These are phyloP conservation scores for Trypanosoma boissoni DNA, from an alignment of 208 protist genomes.

Conservation along the genomic window DNA sequence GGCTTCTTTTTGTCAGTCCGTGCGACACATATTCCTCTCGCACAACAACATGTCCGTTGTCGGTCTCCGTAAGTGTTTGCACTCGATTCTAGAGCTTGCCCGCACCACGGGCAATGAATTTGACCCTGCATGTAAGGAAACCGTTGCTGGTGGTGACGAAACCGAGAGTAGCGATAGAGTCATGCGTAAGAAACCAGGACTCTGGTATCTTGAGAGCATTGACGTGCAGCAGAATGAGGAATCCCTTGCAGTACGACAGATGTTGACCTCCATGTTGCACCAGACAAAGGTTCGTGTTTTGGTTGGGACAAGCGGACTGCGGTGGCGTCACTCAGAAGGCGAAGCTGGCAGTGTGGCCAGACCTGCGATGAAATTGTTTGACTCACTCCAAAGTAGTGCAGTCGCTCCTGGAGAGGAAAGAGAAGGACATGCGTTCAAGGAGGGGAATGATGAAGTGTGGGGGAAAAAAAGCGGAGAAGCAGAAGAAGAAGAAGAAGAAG, in stretches of 20 bases:
- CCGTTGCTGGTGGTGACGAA: too few relatives aligned
- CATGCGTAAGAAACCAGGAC: background rate
- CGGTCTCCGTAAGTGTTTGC: slow-evolving; percentile 33
- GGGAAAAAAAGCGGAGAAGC: background rate
- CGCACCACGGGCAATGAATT: too few relatives aligned
- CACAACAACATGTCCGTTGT: slow-evolving; percentile 45
- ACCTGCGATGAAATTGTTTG: background rate
- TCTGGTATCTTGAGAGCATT: slow-evolving; percentile 8
- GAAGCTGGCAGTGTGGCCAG: background rate
- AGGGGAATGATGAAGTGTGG: background rate
- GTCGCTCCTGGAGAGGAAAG: background rate
- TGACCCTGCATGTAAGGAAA: too few relatives aligned
- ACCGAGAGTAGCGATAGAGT: background rate
- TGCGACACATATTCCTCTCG: slow-evolving; percentile 37
- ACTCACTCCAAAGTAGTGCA: background rate
- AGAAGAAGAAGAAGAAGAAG: background rate
- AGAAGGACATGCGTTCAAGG: background rate
- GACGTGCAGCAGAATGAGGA: slow-evolving; percentile 26
- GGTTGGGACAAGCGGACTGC: slow-evolving; percentile 19
- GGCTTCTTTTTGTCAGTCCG: slow-evolving; percentile 35
- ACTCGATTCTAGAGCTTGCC: slow-evolving; percentile 26
- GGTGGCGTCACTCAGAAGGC: slow-evolving; percentile 18
- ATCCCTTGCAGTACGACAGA: slow-evolving; percentile 6
- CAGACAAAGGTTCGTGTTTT: slow-evolving; percentile 8
- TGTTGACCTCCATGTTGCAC: slow-evolving; percentile 8